These are phyloP conservation scores for Andalucia godoyi DNA, from an alignment of 78 protist species.

Conservation along the genomic window DNA sequence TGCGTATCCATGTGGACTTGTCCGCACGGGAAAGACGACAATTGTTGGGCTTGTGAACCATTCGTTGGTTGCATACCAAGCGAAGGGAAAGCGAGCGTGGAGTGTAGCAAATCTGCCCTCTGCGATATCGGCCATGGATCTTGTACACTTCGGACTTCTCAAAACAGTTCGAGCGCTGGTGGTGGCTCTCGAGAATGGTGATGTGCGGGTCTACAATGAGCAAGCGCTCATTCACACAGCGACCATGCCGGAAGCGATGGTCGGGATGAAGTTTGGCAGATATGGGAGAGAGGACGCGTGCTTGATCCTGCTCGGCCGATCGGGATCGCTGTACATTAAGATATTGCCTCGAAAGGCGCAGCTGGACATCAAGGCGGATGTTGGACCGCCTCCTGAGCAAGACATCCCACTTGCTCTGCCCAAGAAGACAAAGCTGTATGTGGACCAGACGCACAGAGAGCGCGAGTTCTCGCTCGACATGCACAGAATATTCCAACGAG, in stretches of 20 bases:
- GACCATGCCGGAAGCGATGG: neutral
- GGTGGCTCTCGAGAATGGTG: slow-evolving; percentile 20
- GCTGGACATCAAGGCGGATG: neutral
- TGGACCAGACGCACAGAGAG: slow-evolving; percentile 62
- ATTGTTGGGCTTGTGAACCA: slow-evolving; percentile 25
- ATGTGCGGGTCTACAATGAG: slow-evolving; percentile 43
- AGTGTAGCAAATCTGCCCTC: slow-evolving; percentile 17
- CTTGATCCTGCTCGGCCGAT: neutral
- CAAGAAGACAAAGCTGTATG: slow-evolving; percentile 41
- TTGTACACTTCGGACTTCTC: neutral
- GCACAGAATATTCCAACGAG: slow-evolving; percentile 52
- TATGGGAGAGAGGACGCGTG: slow-evolving; percentile 38
- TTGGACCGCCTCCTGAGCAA: slow-evolving; percentile 44
- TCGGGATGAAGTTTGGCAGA: slow-evolving; percentile 33
- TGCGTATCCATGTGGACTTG: slow-evolving; percentile 18
- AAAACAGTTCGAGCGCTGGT: slow-evolving; percentile 6
- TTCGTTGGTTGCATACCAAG: slow-evolving; percentile 17
- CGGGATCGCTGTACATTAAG: slow-evolving; percentile 31
- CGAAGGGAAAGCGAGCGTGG: slow-evolving; percentile 28
- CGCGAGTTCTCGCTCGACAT: slow-evolving; percentile 27
- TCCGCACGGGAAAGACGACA: slow-evolving; percentile 9
- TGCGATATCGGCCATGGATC: slow-evolving; percentile 2
- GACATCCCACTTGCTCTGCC: slow-evolving; percentile 56
- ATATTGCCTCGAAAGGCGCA: slow-evolving; percentile 13
- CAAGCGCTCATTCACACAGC: neutral